Evolutionary conservation across 805 yeast genomes (phyloP).

Genomic region (Blastobotrys attinorum): DNA sequence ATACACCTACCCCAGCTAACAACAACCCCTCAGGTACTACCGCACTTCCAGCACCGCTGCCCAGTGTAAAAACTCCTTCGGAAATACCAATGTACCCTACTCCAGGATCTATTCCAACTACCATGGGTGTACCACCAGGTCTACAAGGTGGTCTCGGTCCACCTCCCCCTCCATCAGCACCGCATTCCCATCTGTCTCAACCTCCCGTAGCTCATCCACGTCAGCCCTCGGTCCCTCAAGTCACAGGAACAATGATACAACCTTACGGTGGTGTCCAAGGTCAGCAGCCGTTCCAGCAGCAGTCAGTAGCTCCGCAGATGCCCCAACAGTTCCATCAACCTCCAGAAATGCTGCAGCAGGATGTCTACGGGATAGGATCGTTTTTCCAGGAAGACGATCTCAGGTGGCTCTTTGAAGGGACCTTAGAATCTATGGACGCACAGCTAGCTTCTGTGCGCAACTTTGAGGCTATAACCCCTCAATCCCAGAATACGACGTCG

Average conservation of each 20-base stretch:
- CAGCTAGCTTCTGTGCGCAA: conserved; percentile 1
- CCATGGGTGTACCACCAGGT: not conserved
- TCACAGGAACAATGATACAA: too few species aligned
- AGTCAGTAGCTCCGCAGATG: not conserved
- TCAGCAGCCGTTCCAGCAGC: not conserved
- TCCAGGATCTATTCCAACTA: not conserved
- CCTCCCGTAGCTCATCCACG: not conserved
- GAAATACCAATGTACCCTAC: not conserved
- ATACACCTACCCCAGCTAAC: not conserved
- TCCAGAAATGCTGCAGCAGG: not conserved
- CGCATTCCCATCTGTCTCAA: not conserved
- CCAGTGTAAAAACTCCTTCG: not conserved
- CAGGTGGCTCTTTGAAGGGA: conserved; percentile 21
- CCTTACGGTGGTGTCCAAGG: too few species aligned
- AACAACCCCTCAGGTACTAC: not conserved
- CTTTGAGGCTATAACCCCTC: not conserved
- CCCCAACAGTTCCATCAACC: not conserved
- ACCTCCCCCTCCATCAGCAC: not conserved
- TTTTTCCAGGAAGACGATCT: conserved; percentile 19
- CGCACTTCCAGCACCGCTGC: not conserved
- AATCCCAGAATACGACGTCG: not conserved
- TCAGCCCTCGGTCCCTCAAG: not conserved
- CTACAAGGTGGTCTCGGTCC: too few species aligned
- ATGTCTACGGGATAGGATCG: not conserved
- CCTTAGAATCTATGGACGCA: not conserved